Evolutionary conservation across 2,329 filamentous ascomycete species (phyloP).

Genomic region (Aspergillus brunneoviolaceus): DNA sequence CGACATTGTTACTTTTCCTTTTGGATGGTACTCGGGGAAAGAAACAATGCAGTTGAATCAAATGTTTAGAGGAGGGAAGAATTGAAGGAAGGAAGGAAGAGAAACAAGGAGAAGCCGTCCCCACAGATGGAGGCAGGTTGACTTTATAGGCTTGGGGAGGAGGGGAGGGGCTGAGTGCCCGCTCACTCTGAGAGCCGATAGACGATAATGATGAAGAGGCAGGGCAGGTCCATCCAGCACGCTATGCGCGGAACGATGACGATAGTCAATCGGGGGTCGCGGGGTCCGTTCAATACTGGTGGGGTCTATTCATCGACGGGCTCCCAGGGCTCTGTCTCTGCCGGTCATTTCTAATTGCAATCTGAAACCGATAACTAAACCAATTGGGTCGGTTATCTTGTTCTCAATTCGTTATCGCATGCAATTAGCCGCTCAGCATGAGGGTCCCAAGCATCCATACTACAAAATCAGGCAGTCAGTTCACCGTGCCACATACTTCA

Average conservation of each 20-base stretch:
- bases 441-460: too few species aligned
- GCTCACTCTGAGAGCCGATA: slow-evolving; percentile 1
- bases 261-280: slow-evolving; percentile 18
- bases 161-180: not conserved
- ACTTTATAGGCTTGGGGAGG: slow-evolving; percentile 15
- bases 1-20: slow-evolving; percentile 28
- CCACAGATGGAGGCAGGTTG: slow-evolving; percentile 5
- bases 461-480: not conserved
- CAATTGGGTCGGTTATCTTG: not conserved
- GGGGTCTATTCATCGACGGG: not conserved
- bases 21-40: not conserved
- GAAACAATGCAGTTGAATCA: not conserved
- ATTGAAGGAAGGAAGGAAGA: not conserved
- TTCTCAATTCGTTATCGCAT: not conserved
- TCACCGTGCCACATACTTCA: not conserved
- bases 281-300: slow-evolving; percentile 9
- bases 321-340: not conserved
- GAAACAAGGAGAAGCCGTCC: not conserved
- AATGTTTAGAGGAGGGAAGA: not conserved
- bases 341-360: not conserved
- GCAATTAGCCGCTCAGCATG: not conserved
- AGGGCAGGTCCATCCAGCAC: slow-evolving; percentile 27
- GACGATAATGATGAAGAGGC: slow-evolving; percentile 10
- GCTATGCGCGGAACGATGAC: slow-evolving; percentile 20
- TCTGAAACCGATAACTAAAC: not conserved